Evolutionary conservation across 208 protist genomes (phyloP).

Genomic region (Wallacemonas sp.): DNA sequence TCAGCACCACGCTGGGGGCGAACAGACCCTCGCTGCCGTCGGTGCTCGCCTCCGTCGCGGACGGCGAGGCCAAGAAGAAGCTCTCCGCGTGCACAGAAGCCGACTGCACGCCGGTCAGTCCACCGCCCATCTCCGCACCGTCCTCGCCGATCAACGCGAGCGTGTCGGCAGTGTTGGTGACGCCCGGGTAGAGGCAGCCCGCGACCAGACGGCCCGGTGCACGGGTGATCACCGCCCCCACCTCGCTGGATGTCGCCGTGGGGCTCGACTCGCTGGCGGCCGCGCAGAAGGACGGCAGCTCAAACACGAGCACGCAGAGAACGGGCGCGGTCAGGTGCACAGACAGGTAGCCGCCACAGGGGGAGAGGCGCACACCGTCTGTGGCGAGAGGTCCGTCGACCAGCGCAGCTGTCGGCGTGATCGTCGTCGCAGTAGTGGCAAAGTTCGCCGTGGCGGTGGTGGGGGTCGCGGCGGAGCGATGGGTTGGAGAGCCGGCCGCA

Average conservation of each 20-base stretch:
- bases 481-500: not conserved
- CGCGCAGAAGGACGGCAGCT: conserved; percentile 1
- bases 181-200: not conserved
- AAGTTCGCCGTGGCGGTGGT: not conserved
- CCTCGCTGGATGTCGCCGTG: not conserved
- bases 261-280: not conserved
- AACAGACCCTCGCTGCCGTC: no score
- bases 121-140: no score
- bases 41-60: not conserved
- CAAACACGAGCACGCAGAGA: conserved; percentile 16
- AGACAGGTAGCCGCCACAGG: conserved; percentile 2
- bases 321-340: conserved; percentile 3
- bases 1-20: not conserved
- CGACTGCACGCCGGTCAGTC: no score
- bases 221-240: not conserved
- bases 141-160: no score
- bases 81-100: conserved; percentile 2
- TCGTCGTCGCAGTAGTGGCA: not conserved
- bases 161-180: no score
- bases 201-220: not conserved
- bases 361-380: conserved; percentile 6
- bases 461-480: not conserved
- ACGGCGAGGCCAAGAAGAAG: not conserved
- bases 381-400: not conserved
- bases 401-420: not conserved